phyloP scores from a whole-genome alignment of 2,329 filamentous ascomycete species.

The Fusarium chaquense region DNA sequence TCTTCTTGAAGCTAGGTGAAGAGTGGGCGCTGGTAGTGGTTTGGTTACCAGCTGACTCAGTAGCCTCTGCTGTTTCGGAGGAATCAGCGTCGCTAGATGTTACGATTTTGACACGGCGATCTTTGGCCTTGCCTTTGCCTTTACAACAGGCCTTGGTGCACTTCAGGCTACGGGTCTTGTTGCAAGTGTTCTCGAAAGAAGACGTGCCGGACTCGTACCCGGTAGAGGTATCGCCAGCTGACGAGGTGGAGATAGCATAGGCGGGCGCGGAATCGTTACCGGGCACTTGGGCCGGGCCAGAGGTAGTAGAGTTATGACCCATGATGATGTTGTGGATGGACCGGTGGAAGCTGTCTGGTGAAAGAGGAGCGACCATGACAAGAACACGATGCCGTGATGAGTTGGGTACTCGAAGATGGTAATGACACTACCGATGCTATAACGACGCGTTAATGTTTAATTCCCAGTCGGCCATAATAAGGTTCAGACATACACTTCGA shows the following conservation, averaged over 20 bases:
- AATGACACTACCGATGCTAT: not conserved
- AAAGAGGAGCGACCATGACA: slow-evolving; percentile 16
- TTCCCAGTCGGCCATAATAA: not conserved
- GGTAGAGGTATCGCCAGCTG: slow-evolving; percentile 2
- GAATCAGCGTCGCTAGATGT: slow-evolving; percentile 10
- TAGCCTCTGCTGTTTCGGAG: not conserved
- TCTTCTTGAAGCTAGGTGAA: slow-evolving; percentile 10
- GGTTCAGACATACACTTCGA: not conserved
- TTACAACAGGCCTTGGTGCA: slow-evolving; percentile 10
- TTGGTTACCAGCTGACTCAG: not conserved
- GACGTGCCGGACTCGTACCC: not conserved
- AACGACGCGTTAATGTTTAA: not conserved
- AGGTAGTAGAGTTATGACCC: not conserved
- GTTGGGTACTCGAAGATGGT: not conserved
- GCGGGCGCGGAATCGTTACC: not conserved
- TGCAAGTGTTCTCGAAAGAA: not conserved
- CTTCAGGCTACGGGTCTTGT: slow-evolving; percentile 3
- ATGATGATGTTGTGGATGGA: slow-evolving; percentile 12
- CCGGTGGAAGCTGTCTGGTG: slow-evolving; percentile 22
- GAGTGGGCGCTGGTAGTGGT: not conserved
- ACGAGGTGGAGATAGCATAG: slow-evolving; percentile 3
- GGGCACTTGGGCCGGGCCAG: not conserved
- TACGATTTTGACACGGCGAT: slow-evolving; percentile 4
- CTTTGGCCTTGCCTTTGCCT: not conserved
- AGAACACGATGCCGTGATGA: not conserved